These are phyloP conservation scores for Ziziphus jujuba DNA, from an alignment of 306 rosid genomes.

Conservation along the genomic window DNA sequence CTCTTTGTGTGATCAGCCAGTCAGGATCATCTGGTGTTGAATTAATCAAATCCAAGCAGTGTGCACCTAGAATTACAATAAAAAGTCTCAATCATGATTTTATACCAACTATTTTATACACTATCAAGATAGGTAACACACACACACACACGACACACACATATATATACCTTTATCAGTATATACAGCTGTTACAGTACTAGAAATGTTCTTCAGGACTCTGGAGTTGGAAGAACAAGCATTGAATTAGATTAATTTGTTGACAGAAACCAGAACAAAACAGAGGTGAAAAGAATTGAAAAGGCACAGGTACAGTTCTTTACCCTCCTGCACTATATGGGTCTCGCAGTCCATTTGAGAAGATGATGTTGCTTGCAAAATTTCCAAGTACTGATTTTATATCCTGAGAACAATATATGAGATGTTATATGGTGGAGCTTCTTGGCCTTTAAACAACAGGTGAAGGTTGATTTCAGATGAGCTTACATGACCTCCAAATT, in stretches of 20 bases:
- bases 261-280: background rate
- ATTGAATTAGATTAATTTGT: background rate
- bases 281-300: background rate
- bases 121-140: background rate
- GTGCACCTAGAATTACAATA: background rate
- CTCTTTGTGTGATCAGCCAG: background rate
- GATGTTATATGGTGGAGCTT: background rate
- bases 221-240: background rate
- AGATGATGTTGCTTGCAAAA: slow-evolving; percentile 20
- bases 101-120: background rate
- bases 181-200: background rate
- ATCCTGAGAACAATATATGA: background rate
- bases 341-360: slow-evolving; percentile 19
- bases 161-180: background rate
- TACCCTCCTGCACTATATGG: slow-evolving; percentile 19
- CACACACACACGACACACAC: no score
- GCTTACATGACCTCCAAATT: slow-evolving; percentile 17
- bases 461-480: background rate
- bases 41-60: background rate
- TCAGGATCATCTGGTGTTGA: background rate
- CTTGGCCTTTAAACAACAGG: background rate
- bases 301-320: background rate
- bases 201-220: background rate
- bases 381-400: slow-evolving; percentile 7
- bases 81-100: background rate